phyloP scores from a whole-genome alignment of 2,329 filamentous ascomycete species.

The Pyricularia grisea region DNA sequence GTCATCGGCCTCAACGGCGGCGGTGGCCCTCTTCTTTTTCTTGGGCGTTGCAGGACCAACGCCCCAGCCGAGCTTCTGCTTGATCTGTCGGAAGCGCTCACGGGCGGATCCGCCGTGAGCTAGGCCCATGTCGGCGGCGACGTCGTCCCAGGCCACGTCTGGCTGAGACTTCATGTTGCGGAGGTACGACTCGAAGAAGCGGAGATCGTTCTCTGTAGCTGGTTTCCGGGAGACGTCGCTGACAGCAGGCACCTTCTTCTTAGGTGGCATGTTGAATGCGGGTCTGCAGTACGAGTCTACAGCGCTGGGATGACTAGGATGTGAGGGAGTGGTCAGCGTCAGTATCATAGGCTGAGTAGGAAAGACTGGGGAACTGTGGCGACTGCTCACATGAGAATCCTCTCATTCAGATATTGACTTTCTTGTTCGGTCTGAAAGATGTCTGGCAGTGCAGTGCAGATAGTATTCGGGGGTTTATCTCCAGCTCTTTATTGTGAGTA shows the following conservation, averaged over 20 bases:
- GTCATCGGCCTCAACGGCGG: slow-evolving; percentile 7
- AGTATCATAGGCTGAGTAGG: not conserved
- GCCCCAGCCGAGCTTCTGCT: slow-evolving; percentile 14
- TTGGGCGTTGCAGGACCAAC: slow-evolving; percentile 5
- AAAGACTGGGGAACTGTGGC: not conserved
- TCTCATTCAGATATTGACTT: not conserved
- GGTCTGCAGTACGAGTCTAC: not conserved
- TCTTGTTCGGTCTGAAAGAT: not conserved
- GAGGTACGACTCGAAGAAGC: slow-evolving; percentile 2
- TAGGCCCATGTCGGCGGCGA: slow-evolving; percentile 10
- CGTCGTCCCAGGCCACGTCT: slow-evolving; percentile 13
- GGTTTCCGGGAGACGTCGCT: not conserved
- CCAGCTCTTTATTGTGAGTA: not conserved
- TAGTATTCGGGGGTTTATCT: not conserved
- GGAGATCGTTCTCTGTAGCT: slow-evolving; percentile 1
- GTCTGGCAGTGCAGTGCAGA: not conserved
- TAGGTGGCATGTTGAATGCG: not conserved
- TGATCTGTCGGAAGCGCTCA: slow-evolving; percentile 9
- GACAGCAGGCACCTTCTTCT: not conserved
- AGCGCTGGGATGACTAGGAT: not conserved
- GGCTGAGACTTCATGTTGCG: slow-evolving; percentile 3
- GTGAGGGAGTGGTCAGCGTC: not conserved
- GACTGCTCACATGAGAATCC: not conserved
- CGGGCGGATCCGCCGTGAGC: slow-evolving; percentile 2
- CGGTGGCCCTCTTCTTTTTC: slow-evolving; percentile 5